These are phyloP conservation scores for Solanum chacoense DNA, from an alignment of 305 asterid species.

Conservation along the genomic window DNA sequence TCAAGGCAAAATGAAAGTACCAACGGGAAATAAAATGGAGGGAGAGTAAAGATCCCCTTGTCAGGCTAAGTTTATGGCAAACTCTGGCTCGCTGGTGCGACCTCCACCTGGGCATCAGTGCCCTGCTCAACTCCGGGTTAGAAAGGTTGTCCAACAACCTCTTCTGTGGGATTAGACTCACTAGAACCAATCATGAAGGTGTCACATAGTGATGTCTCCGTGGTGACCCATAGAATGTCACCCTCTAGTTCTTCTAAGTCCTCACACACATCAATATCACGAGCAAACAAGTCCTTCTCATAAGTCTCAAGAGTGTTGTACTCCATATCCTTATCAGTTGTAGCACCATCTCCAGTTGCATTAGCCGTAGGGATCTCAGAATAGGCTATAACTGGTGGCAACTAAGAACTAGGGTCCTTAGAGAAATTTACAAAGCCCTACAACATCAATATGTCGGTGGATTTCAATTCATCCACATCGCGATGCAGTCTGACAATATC, in stretches of 20 bases:
- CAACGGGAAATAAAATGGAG: neutral
- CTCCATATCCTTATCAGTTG: too few species aligned
- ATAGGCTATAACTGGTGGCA: neutral
- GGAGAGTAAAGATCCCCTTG: neutral
- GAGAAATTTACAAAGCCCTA: neutral
- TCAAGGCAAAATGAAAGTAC: neutral
- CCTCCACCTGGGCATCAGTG: neutral
- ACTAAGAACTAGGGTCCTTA: neutral
- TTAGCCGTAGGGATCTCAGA: neutral
- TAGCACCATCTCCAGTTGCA: rapidly evolving
- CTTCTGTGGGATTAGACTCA: too few species aligned
- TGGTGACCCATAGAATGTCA: neutral
- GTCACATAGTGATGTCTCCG: neutral
- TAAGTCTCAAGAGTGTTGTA: neutral
- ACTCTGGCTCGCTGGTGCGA: neutral
- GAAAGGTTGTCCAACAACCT: neutral
- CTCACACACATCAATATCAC: neutral
- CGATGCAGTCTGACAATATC: neutral
- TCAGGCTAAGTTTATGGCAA: neutral
- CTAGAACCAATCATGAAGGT: too few species aligned
- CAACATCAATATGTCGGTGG: neutral
- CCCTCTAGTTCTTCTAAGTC: neutral
- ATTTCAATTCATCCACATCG: neutral
- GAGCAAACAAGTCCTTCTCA: neutral
- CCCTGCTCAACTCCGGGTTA: neutral